Evolutionary conservation across 139 green algal genomes (phyloP), one percentile per base, ranked within the genome.

Genomic region (Volvox reticuliferus): DNA sequence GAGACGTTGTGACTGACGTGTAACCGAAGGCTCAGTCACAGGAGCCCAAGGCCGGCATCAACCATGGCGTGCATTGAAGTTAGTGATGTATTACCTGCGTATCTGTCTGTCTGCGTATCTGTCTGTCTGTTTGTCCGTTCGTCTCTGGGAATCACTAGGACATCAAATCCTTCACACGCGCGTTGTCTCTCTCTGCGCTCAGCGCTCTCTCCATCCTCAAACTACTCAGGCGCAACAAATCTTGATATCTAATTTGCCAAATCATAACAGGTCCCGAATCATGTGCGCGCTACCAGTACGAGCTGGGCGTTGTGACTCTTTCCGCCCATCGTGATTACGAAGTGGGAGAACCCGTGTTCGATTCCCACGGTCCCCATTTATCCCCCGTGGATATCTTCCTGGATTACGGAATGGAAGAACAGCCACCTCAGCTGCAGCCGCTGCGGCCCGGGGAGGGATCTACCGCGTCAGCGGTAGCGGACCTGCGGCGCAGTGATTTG

Each of bases 321-420:
- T 67, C 35, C n/a, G 90, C 93, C 2, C 91, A 92, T 83, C 73
- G 88, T 2, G 68, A 81, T 67, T 95, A 92, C 75, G n/a, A 17
- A 3, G 62, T 89, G 24, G 92, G 92, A 0, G 91, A 95, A 32
- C 79, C 94, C 89, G 92, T 96, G 79, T 93, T 91, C 84, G 93
- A 94, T 71, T 94, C 89, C 21, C 95, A 96, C 67, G 93, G 94
- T 0, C 91, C 87, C 2, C 89, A 91, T 28, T 87, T 96, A 30
- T 92, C 80, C 33, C 89, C 92, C 26, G 79, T 30, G 1, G 94
- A 97, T 35, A 89, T 96, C 55, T 65, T 96, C 1, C 77, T 97
- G 78, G 94, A 97, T 78, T 95, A 96, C 71, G 95, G 94, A 21
- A 94, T 93, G 82, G 91, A 93, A 55, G 94, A 88, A 20, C 28